Conservation (phyloP, 2,329 filamentous ascomycete genomes). For the Botrytis hyacinthi region DNA sequence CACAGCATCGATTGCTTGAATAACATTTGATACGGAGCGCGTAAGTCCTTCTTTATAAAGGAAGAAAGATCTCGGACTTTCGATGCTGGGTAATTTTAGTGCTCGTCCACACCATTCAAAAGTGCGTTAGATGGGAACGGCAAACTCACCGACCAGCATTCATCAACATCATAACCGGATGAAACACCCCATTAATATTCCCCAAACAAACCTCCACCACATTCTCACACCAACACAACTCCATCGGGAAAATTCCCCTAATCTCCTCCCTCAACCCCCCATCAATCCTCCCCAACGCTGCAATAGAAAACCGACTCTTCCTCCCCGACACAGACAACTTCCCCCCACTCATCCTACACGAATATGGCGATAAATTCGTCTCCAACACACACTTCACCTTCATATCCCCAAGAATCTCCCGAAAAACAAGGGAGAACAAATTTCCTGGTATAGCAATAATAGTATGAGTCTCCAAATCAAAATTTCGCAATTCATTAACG, state of each 20-base stretch:
- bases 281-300: neutral
- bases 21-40: constrained; percentile 23
- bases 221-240: constrained; percentile 23
- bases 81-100: constrained; percentile 12
- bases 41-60: constrained; percentile 23
- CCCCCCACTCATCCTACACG: neutral
- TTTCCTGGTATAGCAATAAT: constrained; percentile 8
- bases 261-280: neutral
- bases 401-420: neutral
- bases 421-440: neutral
- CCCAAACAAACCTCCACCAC: constrained; percentile 24
- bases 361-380: constrained; percentile 7
- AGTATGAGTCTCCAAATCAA: constrained; percentile 11
- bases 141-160: constrained; percentile 22
- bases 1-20: constrained; percentile 20
- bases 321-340: neutral
- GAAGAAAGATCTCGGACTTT: constrained; percentile 21
- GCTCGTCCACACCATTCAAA: neutral
- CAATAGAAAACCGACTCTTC: constrained; percentile 7
- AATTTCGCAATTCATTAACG: constrained; percentile 11
- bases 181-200: constrained; percentile 28
- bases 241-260: constrained; percentile 19
- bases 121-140: neutral
- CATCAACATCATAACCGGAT: constrained; percentile 28
- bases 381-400: constrained; percentile 2